phyloP scores from a whole-genome alignment of 495 filamentous ascomycete species.

The Copromyces sp. region DNA sequence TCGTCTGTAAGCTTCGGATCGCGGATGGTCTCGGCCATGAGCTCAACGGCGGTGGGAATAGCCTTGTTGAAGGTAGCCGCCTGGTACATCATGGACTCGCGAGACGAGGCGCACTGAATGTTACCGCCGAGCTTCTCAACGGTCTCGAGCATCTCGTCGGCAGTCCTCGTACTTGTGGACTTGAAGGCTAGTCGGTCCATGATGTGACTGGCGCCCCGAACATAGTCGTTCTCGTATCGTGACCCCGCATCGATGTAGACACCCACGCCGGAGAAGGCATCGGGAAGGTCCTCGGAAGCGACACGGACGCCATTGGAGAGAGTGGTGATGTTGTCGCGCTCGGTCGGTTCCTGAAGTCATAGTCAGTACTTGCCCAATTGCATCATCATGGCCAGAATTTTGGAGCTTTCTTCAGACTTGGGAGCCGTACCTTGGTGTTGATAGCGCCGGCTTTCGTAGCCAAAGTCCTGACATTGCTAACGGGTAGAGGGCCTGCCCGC shows the following conservation, averaged over 20 bases:
- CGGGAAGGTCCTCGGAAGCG: constrained; percentile 89
- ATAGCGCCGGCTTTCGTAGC: not conserved
- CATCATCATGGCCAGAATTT: not conserved
- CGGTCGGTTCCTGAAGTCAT: constrained; percentile 62
- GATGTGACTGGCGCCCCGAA: constrained; percentile 90
- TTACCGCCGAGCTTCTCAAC: constrained; percentile 85
- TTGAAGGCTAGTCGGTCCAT: constrained; percentile 96
- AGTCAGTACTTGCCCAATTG: constrained; percentile 2
- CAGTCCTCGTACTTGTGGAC: constrained; percentile 62
- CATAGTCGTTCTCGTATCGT: constrained; percentile 75
- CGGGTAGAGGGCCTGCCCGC: not conserved
- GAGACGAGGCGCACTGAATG: constrained; percentile 89
- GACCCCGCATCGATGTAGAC: constrained; percentile 97
- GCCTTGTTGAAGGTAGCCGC: constrained; percentile 94
- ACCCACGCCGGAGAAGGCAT: constrained; percentile 89
- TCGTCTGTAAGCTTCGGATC: constrained; percentile 83
- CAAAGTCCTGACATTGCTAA: not conserved
- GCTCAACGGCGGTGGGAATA: constrained; percentile 68
- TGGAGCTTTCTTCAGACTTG: not conserved
- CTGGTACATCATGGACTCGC: constrained; percentile 98
- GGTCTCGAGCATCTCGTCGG: constrained; percentile 78
- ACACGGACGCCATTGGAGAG: constrained; percentile 91
- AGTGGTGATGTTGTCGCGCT: constrained; percentile 79
- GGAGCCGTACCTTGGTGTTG: not conserved
- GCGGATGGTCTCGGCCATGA: constrained; percentile 90